These are phyloP conservation scores for Penicillium samsonianum DNA, from an alignment of 495 filamentous ascomycete genomes.

Conservation along the genomic window DNA sequence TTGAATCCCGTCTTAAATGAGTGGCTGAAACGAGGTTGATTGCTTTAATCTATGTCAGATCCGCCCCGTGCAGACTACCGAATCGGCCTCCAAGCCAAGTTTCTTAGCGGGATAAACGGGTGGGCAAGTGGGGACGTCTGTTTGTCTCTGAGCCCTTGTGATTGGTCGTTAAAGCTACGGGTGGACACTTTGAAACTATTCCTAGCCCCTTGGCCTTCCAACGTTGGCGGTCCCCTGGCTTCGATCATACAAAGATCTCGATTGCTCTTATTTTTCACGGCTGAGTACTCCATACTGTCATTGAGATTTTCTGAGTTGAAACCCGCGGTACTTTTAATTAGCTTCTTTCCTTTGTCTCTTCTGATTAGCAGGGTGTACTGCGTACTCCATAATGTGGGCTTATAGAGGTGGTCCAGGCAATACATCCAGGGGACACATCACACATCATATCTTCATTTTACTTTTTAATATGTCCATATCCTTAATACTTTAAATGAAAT, in stretches of 20 bases:
- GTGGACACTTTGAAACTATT: slow-evolving; percentile 17
- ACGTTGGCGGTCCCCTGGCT: neutral
- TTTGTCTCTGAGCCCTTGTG: neutral
- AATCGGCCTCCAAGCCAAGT: slow-evolving; percentile 31
- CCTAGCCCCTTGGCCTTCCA: neutral
- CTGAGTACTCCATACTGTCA: too few relatives aligned
- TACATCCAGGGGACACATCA: neutral
- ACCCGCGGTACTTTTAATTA: neutral
- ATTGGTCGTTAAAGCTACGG: slow-evolving; percentile 15
- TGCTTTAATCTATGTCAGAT: slow-evolving; percentile 23
- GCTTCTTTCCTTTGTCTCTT: neutral
- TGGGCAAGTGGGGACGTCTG: slow-evolving; percentile 11
- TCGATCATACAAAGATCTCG: neutral
- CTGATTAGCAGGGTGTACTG: neutral
- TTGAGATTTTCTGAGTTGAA: neutral
- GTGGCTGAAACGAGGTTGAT: slow-evolving; percentile 20
- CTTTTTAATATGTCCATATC: neutral
- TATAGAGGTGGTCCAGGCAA: slow-evolving; percentile 19
- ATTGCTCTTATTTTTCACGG: too few relatives aligned
- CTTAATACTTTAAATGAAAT: neutral
- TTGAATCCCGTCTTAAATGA: neutral
- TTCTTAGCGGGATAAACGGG: slow-evolving; percentile 21
- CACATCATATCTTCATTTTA: slow-evolving; percentile 4
- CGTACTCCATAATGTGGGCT: neutral
- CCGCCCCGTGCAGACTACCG: slow-evolving; percentile 11